Base-by-base conservation (phyloP, 768 basidiomycete species). In the Lentinula guzmanii region DNA sequence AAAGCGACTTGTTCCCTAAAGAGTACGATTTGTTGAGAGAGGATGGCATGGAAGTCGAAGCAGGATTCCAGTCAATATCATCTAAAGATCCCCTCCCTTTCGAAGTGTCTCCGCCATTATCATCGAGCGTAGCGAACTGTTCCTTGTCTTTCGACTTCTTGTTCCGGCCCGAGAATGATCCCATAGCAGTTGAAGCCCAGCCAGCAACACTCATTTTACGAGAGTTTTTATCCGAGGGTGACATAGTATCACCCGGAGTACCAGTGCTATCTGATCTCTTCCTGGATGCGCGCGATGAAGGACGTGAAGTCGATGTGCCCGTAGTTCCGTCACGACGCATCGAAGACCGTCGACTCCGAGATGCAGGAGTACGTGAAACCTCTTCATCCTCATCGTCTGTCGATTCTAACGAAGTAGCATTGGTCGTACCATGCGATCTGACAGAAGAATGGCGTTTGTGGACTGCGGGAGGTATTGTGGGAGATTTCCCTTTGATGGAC, bases 141-240 rank as follows among this genome's bases (percentile, higher is more conserved):
- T 81, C 80, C 56, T 77, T 79, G 64, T 86, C 84, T 66, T 81
- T 83, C 67, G 77, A 82, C 70, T 83, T 87, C 72, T 78, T 81
- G 33, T 79, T 77, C 16, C 82, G 75, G 3, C 83, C 82, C 1
- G 85, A 78, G 52, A 90, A 78, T 35, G 83, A 83, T 48, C 76
- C 83, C 52, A 89, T 83, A 39, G 86, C 87, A 70, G 70, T 85
- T 55, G 83, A 82, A 13, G 87, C 87, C 87, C 90, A 91, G 5
- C 82, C 84, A 2, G 82, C 75, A 18, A 87, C 76, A 61, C 75
- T 81, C 68, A 76, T 75, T 67, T 78, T 79, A 62, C 72, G 75
- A 18, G 70, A 41, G 63, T 78, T 79, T 21, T 77, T 74, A 35
- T 63, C 65, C 35, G 64, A 65, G 43, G 24, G 13, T 10, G 16